Conservation (phyloP, 2,329 filamentous ascomycete genomes). For the Penicillium sp. region DNA sequence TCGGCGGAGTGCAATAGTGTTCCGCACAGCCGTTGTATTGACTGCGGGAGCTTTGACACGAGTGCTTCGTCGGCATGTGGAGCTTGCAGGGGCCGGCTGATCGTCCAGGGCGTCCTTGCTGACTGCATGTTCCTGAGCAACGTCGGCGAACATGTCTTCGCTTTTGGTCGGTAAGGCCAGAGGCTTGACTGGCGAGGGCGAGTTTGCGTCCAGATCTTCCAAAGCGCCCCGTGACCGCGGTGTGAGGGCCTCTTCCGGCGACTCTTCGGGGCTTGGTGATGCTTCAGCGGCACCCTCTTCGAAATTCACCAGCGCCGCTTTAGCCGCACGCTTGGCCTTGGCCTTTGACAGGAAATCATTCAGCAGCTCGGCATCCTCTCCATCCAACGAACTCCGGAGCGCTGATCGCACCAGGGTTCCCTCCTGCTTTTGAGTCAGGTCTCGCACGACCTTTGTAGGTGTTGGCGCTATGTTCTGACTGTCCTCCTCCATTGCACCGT, state of each 20-base stretch:
- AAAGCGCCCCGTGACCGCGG: slow-evolving; percentile 34
- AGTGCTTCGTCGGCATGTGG: slow-evolving; percentile 36
- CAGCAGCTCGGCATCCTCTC: slow-evolving; percentile 39
- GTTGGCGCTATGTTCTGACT: slow-evolving; percentile 5
- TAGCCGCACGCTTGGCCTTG: slow-evolving; percentile 39
- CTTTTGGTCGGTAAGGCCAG: slow-evolving; percentile 29
- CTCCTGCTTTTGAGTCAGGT: slow-evolving; percentile 31
- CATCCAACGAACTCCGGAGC: slow-evolving; percentile 36
- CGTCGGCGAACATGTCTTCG: slow-evolving; percentile 9
- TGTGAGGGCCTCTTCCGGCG: slow-evolving; percentile 24
- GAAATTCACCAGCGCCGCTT: slow-evolving; percentile 23
- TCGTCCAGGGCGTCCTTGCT: slow-evolving; percentile 18
- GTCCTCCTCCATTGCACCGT: background rate
- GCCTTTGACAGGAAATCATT: slow-evolving; percentile 41
- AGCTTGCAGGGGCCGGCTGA: slow-evolving; percentile 24
- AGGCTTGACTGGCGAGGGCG: slow-evolving; percentile 35
- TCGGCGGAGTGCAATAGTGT: slow-evolving; percentile 41
- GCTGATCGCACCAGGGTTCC: slow-evolving; percentile 35
- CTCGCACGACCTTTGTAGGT: slow-evolving; percentile 19
- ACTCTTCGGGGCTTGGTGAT: slow-evolving; percentile 14
- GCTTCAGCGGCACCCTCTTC: slow-evolving; percentile 16
- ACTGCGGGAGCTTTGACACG: slow-evolving; percentile 28
- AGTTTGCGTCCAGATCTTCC: slow-evolving; percentile 38
- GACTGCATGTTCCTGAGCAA: slow-evolving; percentile 10
- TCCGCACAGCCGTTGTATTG: slow-evolving; percentile 29